phyloP scores from a whole-genome alignment of 441 rosid genomes.

The Euphorbia corollata region DNA sequence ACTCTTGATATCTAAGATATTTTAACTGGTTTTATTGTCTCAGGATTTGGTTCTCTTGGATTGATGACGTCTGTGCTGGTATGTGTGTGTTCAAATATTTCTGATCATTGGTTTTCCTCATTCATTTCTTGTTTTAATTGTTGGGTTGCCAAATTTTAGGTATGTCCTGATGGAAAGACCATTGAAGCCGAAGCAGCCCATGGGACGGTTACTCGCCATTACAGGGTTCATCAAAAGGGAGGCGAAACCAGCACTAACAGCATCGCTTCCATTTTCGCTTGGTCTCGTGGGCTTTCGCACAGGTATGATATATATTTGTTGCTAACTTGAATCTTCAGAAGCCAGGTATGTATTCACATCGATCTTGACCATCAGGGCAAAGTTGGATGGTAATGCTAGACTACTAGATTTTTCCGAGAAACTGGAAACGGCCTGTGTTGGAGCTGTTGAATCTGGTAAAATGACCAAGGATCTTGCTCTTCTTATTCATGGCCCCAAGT shows the following conservation, averaged over 20 bases:
- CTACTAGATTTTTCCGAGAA: conserved; percentile 62
- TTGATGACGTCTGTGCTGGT: conserved; percentile 93
- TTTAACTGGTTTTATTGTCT: conserved; percentile 13
- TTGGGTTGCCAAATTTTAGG: conserved; percentile 32
- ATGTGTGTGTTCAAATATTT: conserved; percentile 14
- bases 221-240: conserved; percentile 79
- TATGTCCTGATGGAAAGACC: conserved; percentile 87
- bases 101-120: background rate
- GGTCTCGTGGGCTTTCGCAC: conserved; percentile 89
- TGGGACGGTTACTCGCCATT: conserved; percentile 93
- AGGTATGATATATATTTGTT: conserved; percentile 32
- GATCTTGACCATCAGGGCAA: conserved; percentile 52
- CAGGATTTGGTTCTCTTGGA: conserved; percentile 96
- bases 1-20: background rate
- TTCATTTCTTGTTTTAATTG: background rate
- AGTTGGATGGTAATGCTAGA: conserved; percentile 55
- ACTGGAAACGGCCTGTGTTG: conserved; percentile 71
- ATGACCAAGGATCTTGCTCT: conserved; percentile 98
- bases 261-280: conserved; percentile 93
- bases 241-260: conserved; percentile 96
- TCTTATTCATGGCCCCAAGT: conserved; percentile 75
- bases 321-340: background rate
- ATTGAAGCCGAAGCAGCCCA: conserved; percentile 96
- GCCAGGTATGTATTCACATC: background rate
- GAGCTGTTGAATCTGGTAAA: conserved; percentile 75